These are phyloP conservation scores for Geotrichum restrictum DNA, from an alignment of 1,139 yeast species.

Conservation along the genomic window DNA sequence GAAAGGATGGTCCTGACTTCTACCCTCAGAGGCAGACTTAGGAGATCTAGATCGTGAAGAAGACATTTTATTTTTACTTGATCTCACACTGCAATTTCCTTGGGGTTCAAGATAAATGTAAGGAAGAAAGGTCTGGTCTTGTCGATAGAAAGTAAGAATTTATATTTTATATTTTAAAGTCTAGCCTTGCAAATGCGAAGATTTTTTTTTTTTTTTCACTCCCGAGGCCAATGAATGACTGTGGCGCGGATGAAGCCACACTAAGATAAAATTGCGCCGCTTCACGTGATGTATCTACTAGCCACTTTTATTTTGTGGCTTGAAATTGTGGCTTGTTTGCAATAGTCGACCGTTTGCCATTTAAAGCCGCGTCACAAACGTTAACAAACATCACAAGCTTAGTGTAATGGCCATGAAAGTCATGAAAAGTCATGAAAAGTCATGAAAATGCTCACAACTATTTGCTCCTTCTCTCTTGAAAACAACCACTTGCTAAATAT, in stretches of 20 bases:
- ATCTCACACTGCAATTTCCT: no score
- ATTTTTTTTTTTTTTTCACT: neutral
- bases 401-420: neutral
- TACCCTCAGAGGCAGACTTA: slow-evolving; percentile 10
- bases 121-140: neutral
- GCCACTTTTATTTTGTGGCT: slow-evolving; percentile 11
- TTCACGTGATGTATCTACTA: slow-evolving; percentile 20
- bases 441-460: neutral
- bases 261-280: slow-evolving; percentile 17
- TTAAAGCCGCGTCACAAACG: neutral
- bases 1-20: slow-evolving; percentile 24
- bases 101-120: no score
- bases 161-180: neutral
- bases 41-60: slow-evolving; percentile 15
- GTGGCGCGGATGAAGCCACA: slow-evolving; percentile 23
- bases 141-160: no score
- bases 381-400: neutral
- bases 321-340: slow-evolving; percentile 7
- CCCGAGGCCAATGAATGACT: slow-evolving; percentile 6
- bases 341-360: no score
- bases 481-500: neutral
- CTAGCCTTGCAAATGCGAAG: neutral
- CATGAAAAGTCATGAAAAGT: neutral
- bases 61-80: slow-evolving; percentile 4
- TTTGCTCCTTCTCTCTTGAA: no score